Percentiles rank a stretch among this genome's conserved stretches.
phyloP scores from a whole-genome alignment of 805 yeast species.

The Spathaspora passalidarum region DNA sequence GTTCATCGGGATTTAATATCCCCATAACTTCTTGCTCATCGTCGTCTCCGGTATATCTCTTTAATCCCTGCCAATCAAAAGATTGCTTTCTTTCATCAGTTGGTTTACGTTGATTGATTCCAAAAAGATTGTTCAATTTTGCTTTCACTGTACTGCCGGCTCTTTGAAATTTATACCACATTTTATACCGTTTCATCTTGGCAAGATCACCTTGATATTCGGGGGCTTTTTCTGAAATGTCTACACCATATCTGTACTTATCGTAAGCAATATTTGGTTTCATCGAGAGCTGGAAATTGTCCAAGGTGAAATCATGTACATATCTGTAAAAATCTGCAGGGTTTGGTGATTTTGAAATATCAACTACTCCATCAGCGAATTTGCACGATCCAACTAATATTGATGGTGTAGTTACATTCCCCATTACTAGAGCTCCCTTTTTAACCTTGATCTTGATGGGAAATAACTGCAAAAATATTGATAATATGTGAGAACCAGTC shows the following conservation, averaged over 20 bases:
- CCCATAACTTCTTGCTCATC: constrained; percentile 26
- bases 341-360: constrained; percentile 46
- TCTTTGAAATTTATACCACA: constrained; percentile 21
- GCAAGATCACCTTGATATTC: constrained; percentile 5
- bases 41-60: constrained; percentile 55
- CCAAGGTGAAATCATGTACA: constrained; percentile 41
- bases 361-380: constrained; percentile 54
- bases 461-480: constrained; percentile 32
- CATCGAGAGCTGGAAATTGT: constrained; percentile 56
- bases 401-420: constrained; percentile 76
- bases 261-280: constrained; percentile 71
- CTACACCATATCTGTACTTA: constrained; percentile 10
- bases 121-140: constrained; percentile 1
- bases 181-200: constrained; percentile 16
- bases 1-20: constrained; percentile 46
- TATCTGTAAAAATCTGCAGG: constrained; percentile 55
- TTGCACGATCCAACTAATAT: constrained; percentile 61
- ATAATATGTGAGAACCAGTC: constrained; percentile 7
- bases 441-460: constrained; percentile 63
- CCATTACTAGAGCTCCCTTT: constrained; percentile 73
- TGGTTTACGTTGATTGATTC: not conserved
- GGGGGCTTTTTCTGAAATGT: constrained; percentile 2
- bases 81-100: constrained; percentile 5
- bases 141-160: constrained; percentile 11
- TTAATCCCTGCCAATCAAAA: constrained; percentile 70